Base-by-base conservation (phyloP, 2,329 filamentous ascomycete genomes). In the Fusarium euwallaceae region DNA sequence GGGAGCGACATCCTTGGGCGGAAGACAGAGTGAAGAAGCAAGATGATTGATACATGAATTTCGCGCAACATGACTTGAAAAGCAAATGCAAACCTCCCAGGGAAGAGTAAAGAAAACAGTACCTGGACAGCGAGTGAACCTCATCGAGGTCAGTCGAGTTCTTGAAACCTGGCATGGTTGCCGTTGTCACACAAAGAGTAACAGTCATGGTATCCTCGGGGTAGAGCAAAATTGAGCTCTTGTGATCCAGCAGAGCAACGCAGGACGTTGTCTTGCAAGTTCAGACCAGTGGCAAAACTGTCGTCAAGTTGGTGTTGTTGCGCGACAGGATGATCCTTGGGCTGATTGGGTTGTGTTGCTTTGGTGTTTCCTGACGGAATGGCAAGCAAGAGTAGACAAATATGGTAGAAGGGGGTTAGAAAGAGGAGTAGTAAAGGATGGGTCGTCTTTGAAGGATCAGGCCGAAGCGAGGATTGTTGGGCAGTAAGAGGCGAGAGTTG, bases 51-150 rank as follows among this genome's bases (percentile, higher is more conserved):
- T 76, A 83, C 82, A 83, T 71, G 76, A 79, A 64, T 75, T 75
- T 74, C 65, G 75, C 69, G 64, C 68, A 70, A 82, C 78, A 80
- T 74, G 70, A 78, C 51, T 41, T 6, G 36, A 67, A 83, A 80
- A 82, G 65, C 78, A 82, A 79, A 85, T 77, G 81, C 80, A 82
- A 80, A 80, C 74, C 78, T 83, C 82, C 84, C 86, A 83, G 83
- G 84, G 80, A 82, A 82, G 81, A 82, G 79, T 76, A 82, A 85
- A 86, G 82, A 82, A 85, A 87, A 86, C 87, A 89, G 85, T 91
- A 91, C 89, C 89, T 91, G 85, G 88, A 86, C 81, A 89, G 87
- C 80, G 87, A 88, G 81, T 89, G 86, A 83, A 89, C 87, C 83
- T 90, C 88, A 82, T 89, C 88, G 84, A 89, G 86, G 81, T 90